Evolutionary conservation across 1,284 basidiomycete species (phyloP).

Genomic region (Nidula niveotomentosa): DNA sequence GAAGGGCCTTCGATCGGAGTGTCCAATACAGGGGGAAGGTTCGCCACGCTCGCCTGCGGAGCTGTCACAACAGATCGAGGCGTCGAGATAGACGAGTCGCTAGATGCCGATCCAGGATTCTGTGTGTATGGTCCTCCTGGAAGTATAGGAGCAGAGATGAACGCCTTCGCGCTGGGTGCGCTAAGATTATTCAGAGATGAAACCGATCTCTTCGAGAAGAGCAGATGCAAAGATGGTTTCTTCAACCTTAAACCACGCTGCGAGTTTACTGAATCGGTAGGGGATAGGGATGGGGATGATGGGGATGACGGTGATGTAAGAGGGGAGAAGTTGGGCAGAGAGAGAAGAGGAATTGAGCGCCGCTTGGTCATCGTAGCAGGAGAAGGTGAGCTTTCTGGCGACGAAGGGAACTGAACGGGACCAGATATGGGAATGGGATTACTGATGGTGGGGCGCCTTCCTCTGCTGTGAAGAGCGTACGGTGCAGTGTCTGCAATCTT

Average conservation of each 20-base stretch:
- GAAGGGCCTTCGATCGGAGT: slow-evolving; percentile 48
- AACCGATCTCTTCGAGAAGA: slow-evolving; percentile 50
- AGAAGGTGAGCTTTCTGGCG: slow-evolving; percentile 12
- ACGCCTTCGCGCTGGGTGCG: slow-evolving; percentile 12
- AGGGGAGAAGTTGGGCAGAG: slow-evolving; percentile 34
- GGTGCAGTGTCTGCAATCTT: slow-evolving; percentile 16
- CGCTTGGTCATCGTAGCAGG: slow-evolving; percentile 26
- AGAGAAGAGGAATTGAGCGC: slow-evolving; percentile 41
- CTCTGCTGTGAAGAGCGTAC: slow-evolving; percentile 9
- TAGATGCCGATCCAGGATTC: slow-evolving; percentile 28
- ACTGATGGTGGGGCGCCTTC: slow-evolving; percentile 18
- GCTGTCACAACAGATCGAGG: slow-evolving; percentile 43
- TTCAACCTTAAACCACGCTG: slow-evolving; percentile 33
- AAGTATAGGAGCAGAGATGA: slow-evolving; percentile 24
- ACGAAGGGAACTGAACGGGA: slow-evolving; percentile 35
- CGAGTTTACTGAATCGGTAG: slow-evolving; percentile 14
- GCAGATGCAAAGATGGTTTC: slow-evolving; percentile 52
- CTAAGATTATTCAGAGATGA: slow-evolving; percentile 28
- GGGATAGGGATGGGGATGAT: slow-evolving; percentile 4
- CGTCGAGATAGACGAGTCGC: slow-evolving; percentile 45
- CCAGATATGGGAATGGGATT: slow-evolving; percentile 26
- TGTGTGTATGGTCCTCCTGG: slow-evolving; percentile 23
- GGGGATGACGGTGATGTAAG: slow-evolving; percentile 5
- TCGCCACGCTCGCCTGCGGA: slow-evolving; percentile 34
- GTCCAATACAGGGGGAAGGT: slow-evolving; percentile 47